Evolutionary conservation across 2,329 filamentous ascomycete genomes (phyloP).

Genomic region (Xylariaceae sp.): DNA sequence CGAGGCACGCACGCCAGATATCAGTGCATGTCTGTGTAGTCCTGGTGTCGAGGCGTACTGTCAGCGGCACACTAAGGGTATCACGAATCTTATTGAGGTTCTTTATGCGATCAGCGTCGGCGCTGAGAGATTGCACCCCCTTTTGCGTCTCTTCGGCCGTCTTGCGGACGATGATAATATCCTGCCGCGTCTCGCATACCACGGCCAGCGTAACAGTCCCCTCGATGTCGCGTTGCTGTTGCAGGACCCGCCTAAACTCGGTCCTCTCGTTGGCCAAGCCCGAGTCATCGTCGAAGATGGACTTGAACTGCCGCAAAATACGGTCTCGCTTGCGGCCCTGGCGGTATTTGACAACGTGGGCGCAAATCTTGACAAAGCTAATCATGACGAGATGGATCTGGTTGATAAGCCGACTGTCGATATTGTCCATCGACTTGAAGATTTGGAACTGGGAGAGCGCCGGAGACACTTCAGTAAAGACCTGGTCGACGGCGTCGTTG

Average conservation of each 20-base stretch:
- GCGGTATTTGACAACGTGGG: conserved; percentile 38
- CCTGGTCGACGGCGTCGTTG: conserved; percentile 29
- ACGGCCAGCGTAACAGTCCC: conserved; percentile 32
- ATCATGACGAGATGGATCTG: conserved; percentile 32
- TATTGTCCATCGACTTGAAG: conserved; percentile 30
- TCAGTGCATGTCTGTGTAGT: conserved; percentile 34
- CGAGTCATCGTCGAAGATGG: conserved; percentile 35
- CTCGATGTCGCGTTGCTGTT: conserved; percentile 33
- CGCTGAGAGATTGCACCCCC: conserved; percentile 26
- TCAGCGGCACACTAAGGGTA: conserved; percentile 23
- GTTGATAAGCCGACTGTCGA: conserved; percentile 25
- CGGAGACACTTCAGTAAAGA: conserved; percentile 31
- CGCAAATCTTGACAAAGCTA: conserved; percentile 38
- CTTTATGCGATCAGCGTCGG: conserved; percentile 29
- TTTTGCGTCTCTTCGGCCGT: conserved; percentile 25
- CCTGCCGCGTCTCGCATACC: conserved; percentile 14
- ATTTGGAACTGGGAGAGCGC: conserved; percentile 36
- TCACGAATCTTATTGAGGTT: conserved; percentile 30
- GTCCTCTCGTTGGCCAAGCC: conserved; percentile 29
- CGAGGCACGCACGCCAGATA: conserved; percentile 19
- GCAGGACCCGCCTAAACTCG: conserved; percentile 26
- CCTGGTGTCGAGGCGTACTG: conserved; percentile 30
- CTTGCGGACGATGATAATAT: conserved; percentile 22
- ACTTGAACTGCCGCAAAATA: conserved; percentile 26
- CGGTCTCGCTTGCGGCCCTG: conserved; percentile 33